Evolutionary conservation across 2,329 filamentous ascomycete genomes (phyloP).

Genomic region (Nothomitra cinnamomea): DNA sequence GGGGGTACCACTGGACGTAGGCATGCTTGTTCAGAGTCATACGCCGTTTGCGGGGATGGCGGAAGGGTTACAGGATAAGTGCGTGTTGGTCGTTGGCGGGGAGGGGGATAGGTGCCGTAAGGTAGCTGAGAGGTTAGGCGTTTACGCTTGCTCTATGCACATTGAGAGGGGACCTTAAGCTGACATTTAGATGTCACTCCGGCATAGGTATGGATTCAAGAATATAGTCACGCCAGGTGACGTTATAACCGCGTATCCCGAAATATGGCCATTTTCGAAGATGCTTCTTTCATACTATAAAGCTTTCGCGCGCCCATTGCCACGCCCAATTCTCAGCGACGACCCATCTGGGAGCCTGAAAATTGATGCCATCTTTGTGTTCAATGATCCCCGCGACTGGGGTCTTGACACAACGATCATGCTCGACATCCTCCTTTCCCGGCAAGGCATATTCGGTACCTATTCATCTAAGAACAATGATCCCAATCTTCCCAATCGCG

Average conservation of each 20-base stretch:
- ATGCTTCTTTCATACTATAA: constrained; percentile 46
- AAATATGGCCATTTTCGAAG: constrained; percentile 69
- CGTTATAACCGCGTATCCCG: constrained; percentile 55
- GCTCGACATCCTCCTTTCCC: constrained; percentile 64
- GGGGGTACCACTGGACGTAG: constrained; percentile 42
- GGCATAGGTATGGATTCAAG: constrained; percentile 49
- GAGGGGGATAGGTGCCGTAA: constrained; percentile 47
- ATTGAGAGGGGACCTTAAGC: background rate
- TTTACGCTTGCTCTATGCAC: constrained; percentile 16
- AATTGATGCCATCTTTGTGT: constrained; percentile 82
- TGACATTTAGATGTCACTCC: too few species aligned
- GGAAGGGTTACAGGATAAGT: constrained; percentile 43
- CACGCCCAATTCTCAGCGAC: constrained; percentile 29
- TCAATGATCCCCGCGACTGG: constrained; percentile 95
- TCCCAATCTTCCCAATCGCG: constrained; percentile 44
- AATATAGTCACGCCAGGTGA: constrained; percentile 76
- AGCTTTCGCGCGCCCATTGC: constrained; percentile 38
- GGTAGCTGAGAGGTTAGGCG: constrained; percentile 48
- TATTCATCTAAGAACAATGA: constrained; percentile 56
- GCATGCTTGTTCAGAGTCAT: constrained; percentile 75
- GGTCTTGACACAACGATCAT: constrained; percentile 77
- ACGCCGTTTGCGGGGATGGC: constrained; percentile 69
- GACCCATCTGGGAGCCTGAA: constrained; percentile 41
- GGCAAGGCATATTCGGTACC: constrained; percentile 65
- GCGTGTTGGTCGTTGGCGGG: constrained; percentile 59